These are phyloP conservation scores for Cyberlindnera mississippiensis DNA, from an alignment of 805 yeast genomes.

Conservation along the genomic window DNA sequence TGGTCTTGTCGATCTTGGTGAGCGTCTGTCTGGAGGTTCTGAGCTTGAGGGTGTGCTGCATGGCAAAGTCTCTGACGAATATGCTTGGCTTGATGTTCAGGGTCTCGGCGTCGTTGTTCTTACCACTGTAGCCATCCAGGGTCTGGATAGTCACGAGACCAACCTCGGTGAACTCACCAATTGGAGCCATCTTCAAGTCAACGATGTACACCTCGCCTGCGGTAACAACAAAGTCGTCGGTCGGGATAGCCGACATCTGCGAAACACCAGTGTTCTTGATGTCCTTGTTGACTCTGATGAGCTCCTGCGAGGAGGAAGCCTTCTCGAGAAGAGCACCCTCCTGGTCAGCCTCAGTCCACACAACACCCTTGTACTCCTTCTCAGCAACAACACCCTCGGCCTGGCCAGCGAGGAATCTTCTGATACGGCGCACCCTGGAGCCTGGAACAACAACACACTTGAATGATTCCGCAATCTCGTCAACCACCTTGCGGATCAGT, in stretches of 20 bases:
- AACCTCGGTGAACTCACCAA: slow-evolving; percentile 46
- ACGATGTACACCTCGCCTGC: slow-evolving; percentile 86
- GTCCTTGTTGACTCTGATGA: slow-evolving; percentile 36
- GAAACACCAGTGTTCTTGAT: slow-evolving; percentile 33
- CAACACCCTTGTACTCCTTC: slow-evolving; percentile 88
- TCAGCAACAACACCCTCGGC: slow-evolving; percentile 90
- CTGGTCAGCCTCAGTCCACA: slow-evolving; percentile 80
- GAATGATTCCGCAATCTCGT: slow-evolving; percentile 79
- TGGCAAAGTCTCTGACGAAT: slow-evolving; percentile 83
- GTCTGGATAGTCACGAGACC: slow-evolving; percentile 69
- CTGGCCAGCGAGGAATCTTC: slow-evolving; percentile 95
- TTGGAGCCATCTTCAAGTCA: slow-evolving; percentile 78
- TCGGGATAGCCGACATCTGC: slow-evolving; percentile 61
- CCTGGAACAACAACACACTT: slow-evolving; percentile 89
- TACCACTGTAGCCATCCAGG: slow-evolving; percentile 60
- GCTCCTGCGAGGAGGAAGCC: slow-evolving; percentile 37
- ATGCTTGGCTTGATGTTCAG: slow-evolving; percentile 64
- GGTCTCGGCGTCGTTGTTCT: slow-evolving; percentile 48
- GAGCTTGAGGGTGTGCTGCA: slow-evolving; percentile 70
- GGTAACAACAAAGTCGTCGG: slow-evolving; percentile 65
- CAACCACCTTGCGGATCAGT: slow-evolving; percentile 70
- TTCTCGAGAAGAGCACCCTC: slow-evolving; percentile 52
- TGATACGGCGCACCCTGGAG: slow-evolving; percentile 83
- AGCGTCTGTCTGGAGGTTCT: slow-evolving; percentile 69
- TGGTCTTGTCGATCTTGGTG: slow-evolving; percentile 61